Evolutionary conservation across 352 stramenopile species (phyloP), one percentile per base, ranked within the genome.

Genomic region (Globisporangium carolinianum): DNA sequence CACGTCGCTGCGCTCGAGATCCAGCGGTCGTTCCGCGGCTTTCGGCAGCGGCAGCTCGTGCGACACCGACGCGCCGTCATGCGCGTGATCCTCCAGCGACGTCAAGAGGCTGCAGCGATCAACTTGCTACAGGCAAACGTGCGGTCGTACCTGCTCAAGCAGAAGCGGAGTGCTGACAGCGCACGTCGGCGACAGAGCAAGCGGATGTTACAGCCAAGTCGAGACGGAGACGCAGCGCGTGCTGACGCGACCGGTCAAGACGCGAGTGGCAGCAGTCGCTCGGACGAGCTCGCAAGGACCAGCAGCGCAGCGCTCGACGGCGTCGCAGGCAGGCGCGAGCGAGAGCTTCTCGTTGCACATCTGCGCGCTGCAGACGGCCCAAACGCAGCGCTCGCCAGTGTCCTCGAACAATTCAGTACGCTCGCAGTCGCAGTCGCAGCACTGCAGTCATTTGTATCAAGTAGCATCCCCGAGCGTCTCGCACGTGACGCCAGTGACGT

Each of bases 121-220:
- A 69, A 87, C 46, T 49, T 87, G 45, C 71, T 90, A 32, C 80
- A 90, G 61, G 71, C 77, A 5, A 88, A 84, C 38, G 77, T 85
- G 1, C 80, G 76, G 2, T 63, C 76, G 9, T 90, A 85, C 45
- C 53, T 91, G 46, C 54, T 82, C n/a, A 79, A 82, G 66, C 73
- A 63, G 35, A 67, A 42, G 37, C 51, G 32, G 51, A 47, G 18
- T 32, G 53, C 6, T 42, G 11, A 5, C 53, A 38, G 17, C 46
- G 52, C 9, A 43, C 47, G 5, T 15, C 53, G 32, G 15, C 47
- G 10, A 24, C 5, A 15, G 1, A 9, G 1, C 41, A 24, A 51
- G 45, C 15, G 45, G 39, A 43, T 12, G 39, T 6, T 43, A 43
- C 7, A 3, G 24, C 24, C 24, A 32, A 32, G 24, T 32, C 24